Evolutionary conservation across 768 basidiomycete genomes (phyloP).

Genomic region (Royoungia palumana): DNA sequence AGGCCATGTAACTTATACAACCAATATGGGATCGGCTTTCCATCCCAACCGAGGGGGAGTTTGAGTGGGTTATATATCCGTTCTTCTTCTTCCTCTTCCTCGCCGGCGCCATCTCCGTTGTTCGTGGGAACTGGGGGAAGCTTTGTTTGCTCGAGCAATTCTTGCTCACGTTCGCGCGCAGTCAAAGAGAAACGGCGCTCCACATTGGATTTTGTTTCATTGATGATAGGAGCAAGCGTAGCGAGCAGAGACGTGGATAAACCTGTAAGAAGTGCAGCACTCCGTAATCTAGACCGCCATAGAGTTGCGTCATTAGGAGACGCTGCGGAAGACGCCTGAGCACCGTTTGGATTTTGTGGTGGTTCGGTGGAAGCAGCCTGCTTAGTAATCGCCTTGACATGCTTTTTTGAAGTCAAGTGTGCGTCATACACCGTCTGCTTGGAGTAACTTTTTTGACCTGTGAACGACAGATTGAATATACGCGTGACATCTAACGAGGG

Average conservation of each 20-base stretch:
- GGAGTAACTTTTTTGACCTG: slow-evolving; percentile 92
- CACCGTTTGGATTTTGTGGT: slow-evolving; percentile 35
- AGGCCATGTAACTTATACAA: slow-evolving; percentile 96
- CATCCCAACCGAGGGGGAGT: slow-evolving; percentile 95
- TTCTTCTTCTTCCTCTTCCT: slow-evolving; percentile 93
- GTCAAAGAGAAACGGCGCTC: slow-evolving; percentile 96
- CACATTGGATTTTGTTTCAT: slow-evolving; percentile 93
- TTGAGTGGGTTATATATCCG: slow-evolving; percentile 98
- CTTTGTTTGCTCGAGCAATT: slow-evolving; percentile 68
- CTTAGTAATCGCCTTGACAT: slow-evolving; percentile 84
- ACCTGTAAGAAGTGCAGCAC: slow-evolving; percentile 68
- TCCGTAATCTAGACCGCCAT: slow-evolving; percentile 51
- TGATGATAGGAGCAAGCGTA: slow-evolving; percentile 60
- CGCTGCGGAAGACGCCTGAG: slow-evolving; percentile 22
- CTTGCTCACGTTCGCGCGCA: slow-evolving; percentile 95
- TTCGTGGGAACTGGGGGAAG: slow-evolving; percentile 48
- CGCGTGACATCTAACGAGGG: neutral
- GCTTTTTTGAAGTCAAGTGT: slow-evolving; percentile 93
- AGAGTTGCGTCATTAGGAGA: slow-evolving; percentile 31
- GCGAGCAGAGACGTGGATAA: slow-evolving; percentile 66
- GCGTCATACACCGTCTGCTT: slow-evolving; percentile 99
- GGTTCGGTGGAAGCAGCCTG: slow-evolving; percentile 46
- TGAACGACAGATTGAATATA: slow-evolving; percentile 2
- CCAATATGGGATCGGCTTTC: slow-evolving; percentile 99
- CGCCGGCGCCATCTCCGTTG: slow-evolving; percentile 45